Conservation (phyloP, 2,329 filamentous ascomycete species). For the Diaporthe sp. region DNA sequence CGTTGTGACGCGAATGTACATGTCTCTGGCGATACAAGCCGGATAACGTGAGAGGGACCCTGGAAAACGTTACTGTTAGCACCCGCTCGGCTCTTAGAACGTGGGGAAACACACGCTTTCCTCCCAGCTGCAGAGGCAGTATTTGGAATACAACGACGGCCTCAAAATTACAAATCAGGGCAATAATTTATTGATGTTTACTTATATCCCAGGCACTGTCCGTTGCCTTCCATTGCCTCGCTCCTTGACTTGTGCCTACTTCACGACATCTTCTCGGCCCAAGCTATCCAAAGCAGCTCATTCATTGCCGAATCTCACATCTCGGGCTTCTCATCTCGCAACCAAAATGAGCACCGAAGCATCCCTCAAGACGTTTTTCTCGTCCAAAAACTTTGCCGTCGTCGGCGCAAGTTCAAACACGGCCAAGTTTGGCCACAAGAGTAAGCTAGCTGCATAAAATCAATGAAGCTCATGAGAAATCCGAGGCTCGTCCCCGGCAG, state of each 20-base stretch:
- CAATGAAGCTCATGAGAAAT: neutral
- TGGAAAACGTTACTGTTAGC: slow-evolving; percentile 26
- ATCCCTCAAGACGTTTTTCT: slow-evolving; percentile 83
- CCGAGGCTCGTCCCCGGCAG: neutral
- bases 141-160: slow-evolving; percentile 29
- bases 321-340: neutral
- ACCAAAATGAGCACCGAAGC: slow-evolving; percentile 73
- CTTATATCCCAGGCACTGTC: neutral
- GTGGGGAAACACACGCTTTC: neutral
- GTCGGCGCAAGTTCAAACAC: slow-evolving; percentile 90
- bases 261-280: slow-evolving; percentile 50
- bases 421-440: slow-evolving; percentile 89
- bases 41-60: slow-evolving; percentile 21
- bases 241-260: neutral
- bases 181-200: slow-evolving; percentile 23
- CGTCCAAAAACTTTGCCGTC: slow-evolving; percentile 84
- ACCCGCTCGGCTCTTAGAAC: neutral
- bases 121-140: neutral
- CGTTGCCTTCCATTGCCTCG: neutral
- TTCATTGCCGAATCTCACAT: neutral
- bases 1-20: neutral
- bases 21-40: neutral
- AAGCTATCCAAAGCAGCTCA: slow-evolving; percentile 3
- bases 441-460: slow-evolving; percentile 58
- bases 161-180: slow-evolving; percentile 31